These are phyloP conservation scores for Boletus holoroseus DNA, from an alignment of 1,284 basidiomycete species.

Conservation along the genomic window DNA sequence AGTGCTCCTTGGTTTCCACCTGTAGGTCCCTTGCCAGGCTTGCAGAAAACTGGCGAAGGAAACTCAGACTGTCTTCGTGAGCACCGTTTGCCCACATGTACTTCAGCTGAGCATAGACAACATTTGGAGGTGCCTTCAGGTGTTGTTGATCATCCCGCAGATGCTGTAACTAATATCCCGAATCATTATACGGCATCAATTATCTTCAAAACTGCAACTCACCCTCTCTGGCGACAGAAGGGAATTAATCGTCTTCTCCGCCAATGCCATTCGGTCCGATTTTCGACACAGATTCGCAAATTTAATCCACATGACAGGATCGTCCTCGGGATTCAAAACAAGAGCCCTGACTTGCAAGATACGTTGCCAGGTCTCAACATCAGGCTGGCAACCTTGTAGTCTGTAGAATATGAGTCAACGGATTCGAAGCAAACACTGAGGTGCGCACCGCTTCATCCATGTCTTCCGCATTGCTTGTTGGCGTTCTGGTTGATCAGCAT, in stretches of 20 bases:
- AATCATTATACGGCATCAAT: constrained; percentile 5
- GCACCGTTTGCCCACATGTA: constrained; percentile 93
- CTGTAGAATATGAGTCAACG: constrained; percentile 37
- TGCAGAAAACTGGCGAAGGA: constrained; percentile 81
- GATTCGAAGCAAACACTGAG: not conserved
- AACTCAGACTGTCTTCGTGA: constrained; percentile 75
- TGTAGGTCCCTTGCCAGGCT: constrained; percentile 76
- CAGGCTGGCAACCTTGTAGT: constrained; percentile 93
- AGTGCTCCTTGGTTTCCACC: constrained; percentile 45
- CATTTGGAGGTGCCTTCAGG: constrained; percentile 85
- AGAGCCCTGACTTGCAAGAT: constrained; percentile 94
- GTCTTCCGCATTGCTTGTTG: constrained; percentile 84
- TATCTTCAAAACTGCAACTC: constrained; percentile 11
- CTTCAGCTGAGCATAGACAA: constrained; percentile 96
- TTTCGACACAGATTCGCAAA: constrained; percentile 87
- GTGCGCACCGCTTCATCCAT: constrained; percentile 83
- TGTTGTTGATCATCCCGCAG: constrained; percentile 49
- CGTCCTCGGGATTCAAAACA: constrained; percentile 90
- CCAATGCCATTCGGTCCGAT: constrained; percentile 80
- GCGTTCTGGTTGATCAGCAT: constrained; percentile 89
- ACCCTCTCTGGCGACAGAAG: constrained; percentile 69
- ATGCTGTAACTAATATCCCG: constrained; percentile 33
- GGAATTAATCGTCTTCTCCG: constrained; percentile 96
- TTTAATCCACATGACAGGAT: constrained; percentile 97
- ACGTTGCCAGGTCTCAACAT: constrained; percentile 99